Base-by-base conservation (phyloP, 345 rosid genomes). In the Rhizophora apiculata region DNA sequence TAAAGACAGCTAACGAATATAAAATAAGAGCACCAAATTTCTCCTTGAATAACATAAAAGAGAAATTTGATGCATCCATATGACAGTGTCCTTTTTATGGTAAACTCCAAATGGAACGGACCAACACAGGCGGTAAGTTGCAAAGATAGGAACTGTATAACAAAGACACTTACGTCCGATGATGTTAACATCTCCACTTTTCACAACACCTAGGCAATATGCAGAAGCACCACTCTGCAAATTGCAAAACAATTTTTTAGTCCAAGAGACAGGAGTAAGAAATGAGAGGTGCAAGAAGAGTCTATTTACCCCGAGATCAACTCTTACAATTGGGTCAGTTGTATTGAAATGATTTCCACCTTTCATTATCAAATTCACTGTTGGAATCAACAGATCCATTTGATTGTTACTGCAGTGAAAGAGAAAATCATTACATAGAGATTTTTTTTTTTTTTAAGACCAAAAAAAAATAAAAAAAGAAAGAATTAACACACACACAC, bases 91-190 rank as follows among this genome's bases (percentile, higher is more conserved):
- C 13, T 43, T 43, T 43, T 43, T n/a, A 24, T 1, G 58, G 48
- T 27, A 8, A 20, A 46, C 34, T 32, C 65, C 27, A 11, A 19
- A 37, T 24, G n/a, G 10, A n/a, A 43, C 19, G 19, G 4, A 31
- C 24, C 57, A 20, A 2, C 3, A 31, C 13, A 8, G 5, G 22
- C 46, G 39, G 37, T 18, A 71, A 55, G 70, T 59, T 21, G 7
- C 19, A 54, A 37, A 32, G 5, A 8, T 21, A 54, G 67, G 13
- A 63, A 26, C 16, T 43, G 7, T 36, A 52, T 9, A 54, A 54
- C 10, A 24, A 1, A 68, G 78, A 76, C 51, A 85, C 98, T 92
- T 75, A 92, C 97, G 97, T 79, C 97, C 98, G 8, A 94, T 89
- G 74, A 94, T 87, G 73, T 93, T 88, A 61, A 89, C 74, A 52